Base-by-base conservation (phyloP, 805 yeast genomes). In the Gaillardinia entomophila region DNA sequence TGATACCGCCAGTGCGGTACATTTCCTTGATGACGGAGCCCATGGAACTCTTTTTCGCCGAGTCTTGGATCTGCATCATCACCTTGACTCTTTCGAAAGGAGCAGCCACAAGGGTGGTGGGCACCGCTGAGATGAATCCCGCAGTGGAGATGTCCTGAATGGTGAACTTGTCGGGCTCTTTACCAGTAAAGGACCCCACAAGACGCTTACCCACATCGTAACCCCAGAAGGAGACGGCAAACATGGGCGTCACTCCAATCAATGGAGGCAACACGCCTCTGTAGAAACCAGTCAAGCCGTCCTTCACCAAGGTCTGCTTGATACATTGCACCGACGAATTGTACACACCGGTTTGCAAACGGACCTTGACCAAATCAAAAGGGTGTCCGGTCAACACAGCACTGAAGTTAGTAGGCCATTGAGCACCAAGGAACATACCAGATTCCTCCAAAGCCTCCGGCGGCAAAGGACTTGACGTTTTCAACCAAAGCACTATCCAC, bases 151-250 rank as follows among this genome's bases (percentile, higher is more conserved):
- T 79, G 49, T 89, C 86, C 1, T 63, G 71, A 40, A 82, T 76
- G 8, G 84, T 56, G 43, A 90, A 71, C 18, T 61, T 46, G 15
- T 60, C 54, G 1, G 60, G 53, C 12, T 57, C 46, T 19, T 64
- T 59, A 5, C 70, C 69, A 3, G 66, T 55, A 35, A 49, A 59
- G 3, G 57, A 43, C 1, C 73, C 46, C 3, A 89, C 94, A 3
- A 90, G 37, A 41, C 76, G 77, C 62, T 87, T 88, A 41, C 97
- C 97, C 33, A 86, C 68, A 52, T 88, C 97, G 59, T 92, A 90
- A 51, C 97, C 97, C 97, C 98, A 90, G 66, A 90, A 90, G 2
- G 95, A 83, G 16, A 92, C 92, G 2, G 97, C 97, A 67, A 92
- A 92, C 85, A 90, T 92, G 18, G 98, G 98, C 0, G 97, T 92